A percentile compares a stretch with the other conserved stretches of the same genome.
phyloP scores from a whole-genome alignment of 208 protist species.

The Leishmania aethiopica region DNA sequence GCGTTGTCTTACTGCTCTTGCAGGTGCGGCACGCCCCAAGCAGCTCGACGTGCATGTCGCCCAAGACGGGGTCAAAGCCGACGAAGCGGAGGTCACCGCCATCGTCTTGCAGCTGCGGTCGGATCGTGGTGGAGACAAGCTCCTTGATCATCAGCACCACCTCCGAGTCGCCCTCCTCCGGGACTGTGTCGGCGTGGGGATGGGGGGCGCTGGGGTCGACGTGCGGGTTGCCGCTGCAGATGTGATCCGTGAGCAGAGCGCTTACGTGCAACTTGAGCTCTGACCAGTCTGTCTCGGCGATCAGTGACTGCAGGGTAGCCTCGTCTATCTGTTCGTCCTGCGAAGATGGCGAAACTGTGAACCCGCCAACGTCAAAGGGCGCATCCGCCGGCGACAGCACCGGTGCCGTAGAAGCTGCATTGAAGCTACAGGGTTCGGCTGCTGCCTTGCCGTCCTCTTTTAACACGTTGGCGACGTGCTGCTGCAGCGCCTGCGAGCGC shows the following conservation, averaged over 20 bases:
- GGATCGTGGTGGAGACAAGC: slow-evolving; percentile 81
- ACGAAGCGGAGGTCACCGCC: slow-evolving; percentile 92
- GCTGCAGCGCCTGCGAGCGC: slow-evolving; percentile 63
- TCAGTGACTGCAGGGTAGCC: slow-evolving; percentile 53
- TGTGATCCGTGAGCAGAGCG: slow-evolving; percentile 84
- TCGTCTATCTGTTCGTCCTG: slow-evolving; percentile 60
- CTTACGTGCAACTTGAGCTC: slow-evolving; percentile 85
- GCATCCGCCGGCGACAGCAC: background rate
- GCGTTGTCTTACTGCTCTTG: slow-evolving; percentile 82
- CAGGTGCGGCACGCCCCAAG: slow-evolving; percentile 91
- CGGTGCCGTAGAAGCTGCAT: background rate
- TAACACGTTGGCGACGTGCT: slow-evolving; percentile 35
- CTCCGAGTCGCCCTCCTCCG: slow-evolving; percentile 82
- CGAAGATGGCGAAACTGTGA: slow-evolving; percentile 32
- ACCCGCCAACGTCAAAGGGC: slow-evolving; percentile 44
- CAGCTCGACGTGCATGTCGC: slow-evolving; percentile 85
- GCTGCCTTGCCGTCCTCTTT: background rate
- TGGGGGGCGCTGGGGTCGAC: slow-evolving; percentile 72
- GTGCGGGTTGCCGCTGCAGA: slow-evolving; percentile 76
- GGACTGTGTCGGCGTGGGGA: slow-evolving; percentile 87
- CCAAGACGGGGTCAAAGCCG: slow-evolving; percentile 51
- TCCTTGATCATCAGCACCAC: slow-evolving; percentile 92
- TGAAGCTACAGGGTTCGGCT: too few species aligned
- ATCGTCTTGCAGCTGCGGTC: slow-evolving; percentile 91
- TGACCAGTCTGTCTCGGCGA: slow-evolving; percentile 71